Evolutionary conservation across 345 rosid genomes (phyloP).

Genomic region (Diplotaxis tenuifolia): DNA sequence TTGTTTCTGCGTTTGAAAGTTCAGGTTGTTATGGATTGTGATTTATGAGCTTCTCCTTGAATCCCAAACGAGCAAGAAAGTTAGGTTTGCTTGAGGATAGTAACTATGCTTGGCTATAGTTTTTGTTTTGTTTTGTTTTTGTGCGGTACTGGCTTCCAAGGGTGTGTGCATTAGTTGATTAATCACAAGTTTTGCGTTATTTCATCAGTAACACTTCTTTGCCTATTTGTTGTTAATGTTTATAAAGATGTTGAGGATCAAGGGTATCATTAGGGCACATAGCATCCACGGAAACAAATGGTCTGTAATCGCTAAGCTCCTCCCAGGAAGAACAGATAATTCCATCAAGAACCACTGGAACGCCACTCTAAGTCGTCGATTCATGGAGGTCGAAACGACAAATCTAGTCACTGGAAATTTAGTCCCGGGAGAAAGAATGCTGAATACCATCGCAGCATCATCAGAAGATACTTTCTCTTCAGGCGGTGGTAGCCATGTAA

Average conservation of each 20-base stretch:
- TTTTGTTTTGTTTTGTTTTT: background rate
- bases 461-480: background rate
- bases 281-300: background rate
- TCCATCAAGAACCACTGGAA: background rate
- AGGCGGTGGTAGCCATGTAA: background rate
- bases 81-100: background rate
- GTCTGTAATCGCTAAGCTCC: background rate
- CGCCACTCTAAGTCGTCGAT: background rate
- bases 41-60: background rate
- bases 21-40: background rate
- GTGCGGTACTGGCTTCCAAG: background rate
- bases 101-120: background rate
- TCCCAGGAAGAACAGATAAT: background rate
- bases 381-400: background rate
- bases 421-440: background rate
- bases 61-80: background rate
- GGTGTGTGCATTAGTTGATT: background rate
- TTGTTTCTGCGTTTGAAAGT: background rate
- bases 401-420: background rate
- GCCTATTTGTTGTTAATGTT: background rate
- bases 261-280: background rate
- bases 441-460: background rate
- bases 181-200: background rate
- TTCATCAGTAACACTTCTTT: background rate
- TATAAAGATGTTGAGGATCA: background rate